Base-by-base conservation (phyloP, 345 rosid species). In the Orychophragmus violaceus region DNA sequence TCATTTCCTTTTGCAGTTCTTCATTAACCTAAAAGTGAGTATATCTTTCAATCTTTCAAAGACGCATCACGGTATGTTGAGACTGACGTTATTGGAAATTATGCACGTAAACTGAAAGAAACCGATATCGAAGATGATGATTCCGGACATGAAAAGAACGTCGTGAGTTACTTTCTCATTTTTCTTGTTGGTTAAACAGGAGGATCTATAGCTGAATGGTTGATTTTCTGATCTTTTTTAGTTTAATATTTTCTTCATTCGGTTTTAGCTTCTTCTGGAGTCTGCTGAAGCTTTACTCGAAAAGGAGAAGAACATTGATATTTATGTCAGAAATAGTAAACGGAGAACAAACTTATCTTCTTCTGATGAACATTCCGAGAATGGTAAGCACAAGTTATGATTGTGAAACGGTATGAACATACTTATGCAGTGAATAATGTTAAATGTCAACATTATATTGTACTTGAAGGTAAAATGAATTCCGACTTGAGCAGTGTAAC, bases 31-130 rank as follows among this genome's bases (percentile, higher is more conserved):
- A 80, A 72, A 32, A 85, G 84, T 78, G 93, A 82, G 69, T 89
- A 79, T 79, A 72, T 82, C 62, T 89, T 93, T 75, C 90, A 84
- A 39, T 93, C 98, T 19, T 83, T 89, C 86, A 93, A 69, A 80
- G 91, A 80, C 46, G 97, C 87, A 9, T 77, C 68, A 76, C 84
- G 88, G 27, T 93, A 86, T 82, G 74, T 87, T 73, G 79, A 82
- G 52, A 89, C 89, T 33, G 98, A 93, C 2, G 74, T 75, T 28
- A 29, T 78, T 37, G 90, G 98, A 66, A 77, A 57, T 72, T 77
- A 78, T 69, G 91, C 93, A 2, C 74, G 77, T 75, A 89, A 79
- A 59, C 65, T 81, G 23, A 86, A 79, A 58, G 90, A 76, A 30
- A 81, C 42, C 23, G 63, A 48, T 51, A 64, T 53, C 30, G 23